Conservation (phyloP, 169 alveolate species). For the Condylostoma magnum region DNA sequence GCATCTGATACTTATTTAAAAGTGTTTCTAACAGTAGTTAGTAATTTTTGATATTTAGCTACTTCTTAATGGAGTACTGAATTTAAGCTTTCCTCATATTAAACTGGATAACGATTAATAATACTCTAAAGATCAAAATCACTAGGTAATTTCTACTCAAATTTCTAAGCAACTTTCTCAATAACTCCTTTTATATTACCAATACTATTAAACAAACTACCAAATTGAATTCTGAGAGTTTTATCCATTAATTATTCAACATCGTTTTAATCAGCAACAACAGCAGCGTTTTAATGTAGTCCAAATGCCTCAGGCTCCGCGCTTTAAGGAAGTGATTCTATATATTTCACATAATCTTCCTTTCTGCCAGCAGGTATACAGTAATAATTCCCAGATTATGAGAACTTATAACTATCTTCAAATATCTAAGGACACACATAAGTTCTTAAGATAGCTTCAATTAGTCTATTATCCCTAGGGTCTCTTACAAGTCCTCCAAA, state of each 20-base stretch:
- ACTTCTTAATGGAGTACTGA: constrained; percentile 88
- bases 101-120: constrained; percentile 82
- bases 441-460: constrained; percentile 64
- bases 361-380: constrained; percentile 85
- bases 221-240: constrained; percentile 70
- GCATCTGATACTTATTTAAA: constrained; percentile 87
- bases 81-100: constrained; percentile 87
- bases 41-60: constrained; percentile 86
- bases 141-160: constrained; percentile 74
- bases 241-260: constrained; percentile 79
- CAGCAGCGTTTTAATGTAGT: constrained; percentile 92
- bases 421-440: constrained; percentile 65
- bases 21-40: constrained; percentile 74
- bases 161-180: constrained; percentile 65
- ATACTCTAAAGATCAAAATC: constrained; percentile 80
- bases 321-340: constrained; percentile 83
- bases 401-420: constrained; percentile 74
- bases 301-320: constrained; percentile 96
- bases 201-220: constrained; percentile 78
- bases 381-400: constrained; percentile 85
- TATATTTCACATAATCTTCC: constrained; percentile 83
- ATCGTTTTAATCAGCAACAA: constrained; percentile 86
- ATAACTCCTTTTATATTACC: constrained; percentile 83
- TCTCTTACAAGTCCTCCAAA: constrained; percentile 95
- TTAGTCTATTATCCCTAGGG: constrained; percentile 86